Evolutionary conservation across 371 early-diverging fungal species (phyloP).

Genomic region (Mortierella sp.): DNA sequence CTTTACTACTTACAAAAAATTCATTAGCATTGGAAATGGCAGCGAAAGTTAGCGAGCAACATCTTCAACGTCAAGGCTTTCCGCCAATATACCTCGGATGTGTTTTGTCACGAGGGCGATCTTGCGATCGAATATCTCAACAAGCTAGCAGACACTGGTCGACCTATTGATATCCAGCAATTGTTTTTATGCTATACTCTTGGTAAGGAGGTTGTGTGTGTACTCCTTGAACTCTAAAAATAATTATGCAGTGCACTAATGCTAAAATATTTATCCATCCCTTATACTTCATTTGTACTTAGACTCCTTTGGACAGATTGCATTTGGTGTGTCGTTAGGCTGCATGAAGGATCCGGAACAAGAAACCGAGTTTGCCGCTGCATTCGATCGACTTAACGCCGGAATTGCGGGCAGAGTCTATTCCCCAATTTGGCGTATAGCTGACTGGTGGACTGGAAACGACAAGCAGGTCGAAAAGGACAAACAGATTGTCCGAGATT

Average conservation of each 20-base stretch:
- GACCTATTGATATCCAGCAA: constrained; percentile 64
- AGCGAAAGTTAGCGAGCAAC: constrained; percentile 70
- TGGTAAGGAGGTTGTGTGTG: constrained; percentile 5
- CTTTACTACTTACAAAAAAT: too few species aligned
- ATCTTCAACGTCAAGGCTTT: constrained; percentile 70
- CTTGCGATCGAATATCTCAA: constrained; percentile 47
- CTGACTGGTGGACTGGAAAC: constrained; percentile 47
- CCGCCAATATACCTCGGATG: constrained; percentile 62
- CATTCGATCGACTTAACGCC: constrained; percentile 66
- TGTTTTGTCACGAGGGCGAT: constrained; percentile 19
- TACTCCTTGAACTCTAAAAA: too few species aligned
- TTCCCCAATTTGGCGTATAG: constrained; percentile 55
- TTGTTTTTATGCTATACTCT: constrained; percentile 64
- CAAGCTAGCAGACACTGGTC: constrained; percentile 48
- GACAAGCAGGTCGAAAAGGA: constrained; percentile 20
- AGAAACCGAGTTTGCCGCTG: constrained; percentile 61
- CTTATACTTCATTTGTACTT: constrained; percentile 2
- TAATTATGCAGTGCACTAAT: too few species aligned
- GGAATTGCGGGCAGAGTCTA: constrained; percentile 36
- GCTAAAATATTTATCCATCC: neutral
- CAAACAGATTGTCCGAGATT: constrained; percentile 49
- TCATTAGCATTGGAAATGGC: constrained; percentile 70
- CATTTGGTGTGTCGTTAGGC: constrained; percentile 59
- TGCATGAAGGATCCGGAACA: constrained; percentile 41
- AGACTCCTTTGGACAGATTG: constrained; percentile 64